Evolutionary conservation across 352 stramenopile genomes (phyloP), one percentile per base, ranked within the genome.

Genomic region (Phytophthora melonis): DNA sequence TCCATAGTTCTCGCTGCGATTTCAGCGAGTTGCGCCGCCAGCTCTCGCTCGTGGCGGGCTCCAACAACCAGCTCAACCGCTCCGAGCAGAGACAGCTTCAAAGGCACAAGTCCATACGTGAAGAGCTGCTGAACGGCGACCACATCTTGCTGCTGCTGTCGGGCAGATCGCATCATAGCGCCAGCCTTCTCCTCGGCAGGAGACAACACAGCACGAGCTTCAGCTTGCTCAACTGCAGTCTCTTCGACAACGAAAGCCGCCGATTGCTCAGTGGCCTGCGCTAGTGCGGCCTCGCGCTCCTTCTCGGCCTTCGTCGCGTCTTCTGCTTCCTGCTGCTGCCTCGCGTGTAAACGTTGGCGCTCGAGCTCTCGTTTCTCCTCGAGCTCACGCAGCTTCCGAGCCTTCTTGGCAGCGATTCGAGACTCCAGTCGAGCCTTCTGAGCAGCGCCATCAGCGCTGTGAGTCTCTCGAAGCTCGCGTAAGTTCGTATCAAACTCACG

Each of bases 341-440:
- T 74, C 7, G 80, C 32, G 41, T 81, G 71, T 19, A 93, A 72
- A 39, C 80, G 70, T 53, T 88, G 78, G 0, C 79, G 80, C 68
- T 92, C 87, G 13, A 85, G 41, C 52, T 88, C 85, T 19, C 77
- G 80, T 64, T 93, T 93, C 11, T 84, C 83, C 60, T 94, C 83
- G 2, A 96, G 70, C 23, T 96, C 87, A 60, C 82, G 78, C 21
- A 91, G 64, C 55, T 94, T 94, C 21, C 90, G 91, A 36, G 91
- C 71, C 70, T 93, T 93, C 75, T 93, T 95, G 5, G 85, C 82
- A 1, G 83, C 87, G 13, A 96, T 86, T 36, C 89, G 82, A 53
- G 82, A 79, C 63, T 93, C 86, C 10, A 96, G 80, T 45, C 91
- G 91, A 47, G 79, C 75, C 64, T 93, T 93, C 50, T 96, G 89